Percentiles rank a stretch among this genome's conserved stretches.
These are phyloP conservation scores for Lipomyces chichibuensis DNA, from an alignment of 805 yeast species.

Conservation along the genomic window DNA sequence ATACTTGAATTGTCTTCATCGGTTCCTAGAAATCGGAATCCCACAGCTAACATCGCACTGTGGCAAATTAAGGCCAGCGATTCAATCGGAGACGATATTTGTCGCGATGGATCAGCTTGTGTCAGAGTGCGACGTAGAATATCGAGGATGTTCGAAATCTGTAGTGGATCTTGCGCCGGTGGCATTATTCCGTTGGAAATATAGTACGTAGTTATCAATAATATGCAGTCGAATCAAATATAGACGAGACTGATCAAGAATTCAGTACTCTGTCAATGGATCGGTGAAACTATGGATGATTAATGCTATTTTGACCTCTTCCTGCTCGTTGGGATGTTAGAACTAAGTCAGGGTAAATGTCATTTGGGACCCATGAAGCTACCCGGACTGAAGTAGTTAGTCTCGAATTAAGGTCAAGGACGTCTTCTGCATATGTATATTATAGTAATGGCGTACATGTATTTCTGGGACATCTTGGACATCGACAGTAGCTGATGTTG, in stretches of 20 bases:
- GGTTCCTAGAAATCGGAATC: conserved; percentile 24
- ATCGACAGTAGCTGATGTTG: too few species aligned
- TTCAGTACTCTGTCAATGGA: neutral
- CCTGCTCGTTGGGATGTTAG: neutral
- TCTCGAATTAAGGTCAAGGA: too few species aligned
- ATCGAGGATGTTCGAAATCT: conserved; percentile 9
- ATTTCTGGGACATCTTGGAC: too few species aligned
- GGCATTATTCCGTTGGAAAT: neutral
- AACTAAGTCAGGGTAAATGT: neutral
- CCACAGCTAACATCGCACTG: conserved; percentile 26
- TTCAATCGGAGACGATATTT: conserved; percentile 17
- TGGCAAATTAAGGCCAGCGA: conserved; percentile 22
- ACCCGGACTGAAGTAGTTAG: too few species aligned
- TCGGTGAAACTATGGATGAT: neutral
- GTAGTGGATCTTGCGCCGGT: conserved; percentile 1
- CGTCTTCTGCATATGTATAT: too few species aligned
- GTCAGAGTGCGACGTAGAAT: conserved; percentile 1
- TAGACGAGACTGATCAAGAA: neutral
- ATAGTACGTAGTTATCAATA: neutral
- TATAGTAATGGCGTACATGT: too few species aligned
- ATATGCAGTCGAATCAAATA: neutral
- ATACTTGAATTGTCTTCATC: conserved; percentile 10
- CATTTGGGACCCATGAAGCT: too few species aligned
- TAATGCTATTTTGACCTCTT: neutral
- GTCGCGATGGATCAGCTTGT: neutral